Evolutionary conservation across 176 grass and related monocot species (phyloP).

Genomic region (Echinochloa phyllopogon): DNA sequence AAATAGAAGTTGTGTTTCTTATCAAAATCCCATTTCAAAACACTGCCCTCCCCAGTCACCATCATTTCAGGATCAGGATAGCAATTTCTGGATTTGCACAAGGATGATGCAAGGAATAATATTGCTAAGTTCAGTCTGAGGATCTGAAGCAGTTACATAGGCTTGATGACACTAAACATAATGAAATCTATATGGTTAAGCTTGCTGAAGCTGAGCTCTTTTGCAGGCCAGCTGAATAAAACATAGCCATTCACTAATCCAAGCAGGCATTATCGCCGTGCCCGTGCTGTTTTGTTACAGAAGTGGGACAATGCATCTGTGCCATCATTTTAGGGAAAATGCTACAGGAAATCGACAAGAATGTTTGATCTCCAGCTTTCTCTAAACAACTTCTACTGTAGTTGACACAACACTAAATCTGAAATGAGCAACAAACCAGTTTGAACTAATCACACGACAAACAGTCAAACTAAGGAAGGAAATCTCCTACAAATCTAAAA

Average conservation of each 20-base stretch:
- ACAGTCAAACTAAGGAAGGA: constrained; percentile 8
- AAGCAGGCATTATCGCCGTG: background rate
- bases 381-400: constrained; percentile 16
- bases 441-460: constrained; percentile 9
- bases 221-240: constrained; percentile 1
- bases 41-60: background rate
- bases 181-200: constrained; percentile 20
- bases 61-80: background rate
- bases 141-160: background rate
- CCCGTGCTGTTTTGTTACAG: constrained; percentile 12
- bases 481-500: constrained; percentile 13
- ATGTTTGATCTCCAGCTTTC: background rate
- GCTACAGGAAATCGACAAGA: background rate
- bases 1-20: background rate
- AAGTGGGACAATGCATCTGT: background rate
- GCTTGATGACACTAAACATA: background rate
- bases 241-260: background rate
- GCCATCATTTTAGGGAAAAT: constrained; percentile 11
- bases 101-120: background rate
- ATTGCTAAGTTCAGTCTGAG: background rate
- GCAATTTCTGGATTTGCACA: background rate
- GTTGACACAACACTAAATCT: constrained; percentile 19
- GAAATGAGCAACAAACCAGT: constrained; percentile 7
- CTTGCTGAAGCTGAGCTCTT: constrained; percentile 1
- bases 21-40: background rate